Percentiles rank a stretch among this genome's conserved stretches.
Evolutionary conservation across 1,284 basidiomycete species (phyloP).

Genomic region (Sanghuangporus sanghuang): DNA sequence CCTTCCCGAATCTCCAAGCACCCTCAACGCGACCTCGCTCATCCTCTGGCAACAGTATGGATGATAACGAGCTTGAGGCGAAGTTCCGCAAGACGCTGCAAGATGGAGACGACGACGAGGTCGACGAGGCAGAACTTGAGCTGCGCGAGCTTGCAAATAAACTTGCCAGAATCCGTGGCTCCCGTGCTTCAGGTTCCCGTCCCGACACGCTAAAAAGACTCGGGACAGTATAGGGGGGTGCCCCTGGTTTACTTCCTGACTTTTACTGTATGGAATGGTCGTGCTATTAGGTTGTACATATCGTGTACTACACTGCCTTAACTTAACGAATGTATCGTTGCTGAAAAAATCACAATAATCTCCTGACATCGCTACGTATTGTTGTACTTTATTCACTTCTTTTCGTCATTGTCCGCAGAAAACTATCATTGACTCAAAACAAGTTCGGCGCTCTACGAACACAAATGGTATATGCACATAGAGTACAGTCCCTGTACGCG

Average conservation of each 20-base stretch:
- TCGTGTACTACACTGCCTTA: background rate
- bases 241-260: background rate
- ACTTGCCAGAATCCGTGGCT: conserved; percentile 46
- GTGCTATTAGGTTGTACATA: background rate
- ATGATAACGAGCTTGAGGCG: conserved; percentile 67
- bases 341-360: background rate
- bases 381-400: background rate
- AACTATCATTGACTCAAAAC: too few species aligned
- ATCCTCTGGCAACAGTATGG: conserved; percentile 40
- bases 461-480: too few species aligned
- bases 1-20: conserved; percentile 46
- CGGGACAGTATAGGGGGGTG: conserved; percentile 45
- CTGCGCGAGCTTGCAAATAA: conserved; percentile 54
- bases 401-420: background rate
- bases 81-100: conserved; percentile 73
- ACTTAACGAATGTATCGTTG: background rate
- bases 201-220: conserved; percentile 57
- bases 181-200: conserved; percentile 30
- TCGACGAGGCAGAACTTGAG: conserved; percentile 34
- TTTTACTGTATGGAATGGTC: background rate
- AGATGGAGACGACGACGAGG: conserved; percentile 45
- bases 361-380: background rate
- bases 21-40: conserved; percentile 55
- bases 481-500: too few species aligned
- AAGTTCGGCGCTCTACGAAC: too few species aligned